Evolutionary conservation across 2,329 filamentous ascomycete genomes (phyloP).

Genomic region (Arthrobotrys megalospora): DNA sequence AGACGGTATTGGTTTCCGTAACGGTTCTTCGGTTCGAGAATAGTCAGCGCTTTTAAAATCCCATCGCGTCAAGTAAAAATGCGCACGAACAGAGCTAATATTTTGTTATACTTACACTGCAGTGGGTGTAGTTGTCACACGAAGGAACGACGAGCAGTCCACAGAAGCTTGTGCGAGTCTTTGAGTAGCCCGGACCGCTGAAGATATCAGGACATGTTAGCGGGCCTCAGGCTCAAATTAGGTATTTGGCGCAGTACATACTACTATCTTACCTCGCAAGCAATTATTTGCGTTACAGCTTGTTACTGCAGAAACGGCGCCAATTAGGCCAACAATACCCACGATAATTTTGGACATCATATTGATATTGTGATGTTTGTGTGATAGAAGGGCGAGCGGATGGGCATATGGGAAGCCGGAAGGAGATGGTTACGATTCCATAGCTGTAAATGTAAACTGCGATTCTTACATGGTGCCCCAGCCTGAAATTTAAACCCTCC

Average conservation of each 20-base stretch:
- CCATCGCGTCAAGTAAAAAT: neutral
- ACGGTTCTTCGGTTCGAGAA: neutral
- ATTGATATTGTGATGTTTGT: no score
- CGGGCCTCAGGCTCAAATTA: neutral
- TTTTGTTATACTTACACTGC: conserved; percentile 1
- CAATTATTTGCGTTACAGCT: neutral
- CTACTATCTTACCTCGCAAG: neutral
- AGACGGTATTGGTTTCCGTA: neutral
- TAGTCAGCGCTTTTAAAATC: no score
- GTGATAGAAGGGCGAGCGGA: no score
- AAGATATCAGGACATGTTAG: neutral
- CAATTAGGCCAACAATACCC: neutral
- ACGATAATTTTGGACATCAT: no score
- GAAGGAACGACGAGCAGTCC: conserved; percentile 21
- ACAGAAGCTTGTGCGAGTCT: conserved; percentile 1
- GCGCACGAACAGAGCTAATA: neutral
- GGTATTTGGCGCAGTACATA: neutral
- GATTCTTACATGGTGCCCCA: no score
- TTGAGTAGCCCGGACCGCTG: conserved; percentile 18
- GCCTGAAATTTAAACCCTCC: no score
- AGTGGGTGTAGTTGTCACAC: neutral
- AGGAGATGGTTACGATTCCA: no score
- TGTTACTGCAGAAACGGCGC: neutral
- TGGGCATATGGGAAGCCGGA: no score
- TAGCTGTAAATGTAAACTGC: no score